phyloP scores from a whole-genome alignment of 192 early-diverging fungal species.

The Diversispora epigaea region DNA sequence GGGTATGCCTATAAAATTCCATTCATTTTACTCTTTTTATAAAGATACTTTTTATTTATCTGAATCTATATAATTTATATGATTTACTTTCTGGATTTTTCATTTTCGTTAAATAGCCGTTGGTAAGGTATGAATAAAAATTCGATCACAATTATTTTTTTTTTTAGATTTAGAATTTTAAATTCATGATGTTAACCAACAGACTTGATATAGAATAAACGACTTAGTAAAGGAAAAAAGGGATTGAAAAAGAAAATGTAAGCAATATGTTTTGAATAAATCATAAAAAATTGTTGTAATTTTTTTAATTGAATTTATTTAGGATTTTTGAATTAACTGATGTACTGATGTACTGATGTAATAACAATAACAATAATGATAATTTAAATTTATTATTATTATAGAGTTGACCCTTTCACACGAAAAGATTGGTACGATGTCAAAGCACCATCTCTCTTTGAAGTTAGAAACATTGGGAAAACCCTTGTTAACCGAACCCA shows the following conservation, averaged over 20 bases:
- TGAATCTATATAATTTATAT: no score
- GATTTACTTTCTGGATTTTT: not conserved
- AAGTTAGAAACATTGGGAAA: conserved; percentile 93
- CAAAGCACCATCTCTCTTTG: conserved; percentile 97
- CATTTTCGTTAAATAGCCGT: conserved; percentile 18
- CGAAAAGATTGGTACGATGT: conserved; percentile 99
- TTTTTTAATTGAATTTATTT: conserved; percentile 34
- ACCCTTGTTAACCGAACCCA: conserved; percentile 99
- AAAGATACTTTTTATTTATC: no score
- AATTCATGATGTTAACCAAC: not conserved
- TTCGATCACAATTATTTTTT: not conserved
- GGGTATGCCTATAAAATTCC: no score
- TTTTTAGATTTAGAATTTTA: not conserved
- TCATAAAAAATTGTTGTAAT: no score
- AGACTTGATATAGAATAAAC: conserved; percentile 53
- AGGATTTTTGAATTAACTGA: not conserved
- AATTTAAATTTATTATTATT: conserved; percentile 5
- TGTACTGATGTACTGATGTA: not conserved
- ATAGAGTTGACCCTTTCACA: conserved; percentile 96
- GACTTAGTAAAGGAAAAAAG: conserved; percentile 98
- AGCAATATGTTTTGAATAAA: conserved; percentile 22
- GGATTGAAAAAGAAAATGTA: conserved; percentile 98
- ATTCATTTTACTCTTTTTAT: no score
- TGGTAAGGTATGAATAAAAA: conserved; percentile 26
- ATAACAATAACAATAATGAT: not conserved